Base-by-base conservation (phyloP, 192 early-diverging fungal species). In the Dissophora globulifera region DNA sequence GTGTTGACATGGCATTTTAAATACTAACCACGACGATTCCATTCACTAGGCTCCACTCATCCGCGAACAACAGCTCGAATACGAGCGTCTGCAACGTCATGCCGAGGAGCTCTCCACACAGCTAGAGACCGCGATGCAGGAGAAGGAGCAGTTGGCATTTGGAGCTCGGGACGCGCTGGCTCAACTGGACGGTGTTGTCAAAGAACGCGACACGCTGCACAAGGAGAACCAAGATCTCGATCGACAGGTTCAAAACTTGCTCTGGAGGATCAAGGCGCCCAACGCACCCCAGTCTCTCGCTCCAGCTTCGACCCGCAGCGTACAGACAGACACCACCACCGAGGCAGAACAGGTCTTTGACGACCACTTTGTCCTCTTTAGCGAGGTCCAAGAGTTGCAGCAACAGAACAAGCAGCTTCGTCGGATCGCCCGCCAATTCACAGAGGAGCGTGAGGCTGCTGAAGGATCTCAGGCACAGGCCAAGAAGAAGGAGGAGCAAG, bases 391-490 rank as follows among this genome's bases (percentile, higher is more conserved):
- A 20, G 82, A 86, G 29, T 67, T 91, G 22, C 83, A 86, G 26
- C 78, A 84, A 20, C 88, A 91, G 64, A 88, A 89, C 79, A 85
- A 84, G 48, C 76, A 84, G 8, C 82, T 91, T 53, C 78, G 87
- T 40, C 85, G 84, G 32, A 82, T 81, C 2, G 85, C 87, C 20
- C 87, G 90, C 10, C 75, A 87, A 40, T 62, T 88, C 41, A 84
- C 84, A 4, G 71, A 67, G 33, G 84, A 87, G 46, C 74, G 84
- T 4, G 80, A 80, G 32, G 67, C 79, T 16, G 83, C 89, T 30
- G 83, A 84, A 50, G 59, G 79, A 42, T 45, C 41, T 3, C 32
- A 67, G 27, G 41, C 59, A n/a, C 58, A 79, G 23, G 67, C 69
- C 25, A 69, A 59, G 25, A 70, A 51, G 23, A 69, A 80, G 41